Evolutionary conservation across 2,329 filamentous ascomycete genomes (phyloP).

Genomic region (Aspergillus jensenii): DNA sequence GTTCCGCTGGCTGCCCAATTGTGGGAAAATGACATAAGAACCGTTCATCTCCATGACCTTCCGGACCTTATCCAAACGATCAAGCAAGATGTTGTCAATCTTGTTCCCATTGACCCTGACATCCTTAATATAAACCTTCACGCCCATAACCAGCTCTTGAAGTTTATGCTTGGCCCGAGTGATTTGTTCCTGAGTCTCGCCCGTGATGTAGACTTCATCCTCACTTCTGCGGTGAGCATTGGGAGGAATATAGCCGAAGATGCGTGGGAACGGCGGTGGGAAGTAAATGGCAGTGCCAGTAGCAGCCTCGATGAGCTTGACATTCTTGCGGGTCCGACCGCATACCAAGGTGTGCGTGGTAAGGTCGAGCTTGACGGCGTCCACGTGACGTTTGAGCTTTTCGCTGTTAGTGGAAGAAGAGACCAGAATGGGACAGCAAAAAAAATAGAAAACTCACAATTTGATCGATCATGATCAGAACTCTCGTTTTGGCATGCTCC

Average conservation of each 20-base stretch:
- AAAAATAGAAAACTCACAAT: constrained; percentile 58
- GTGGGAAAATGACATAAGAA: constrained; percentile 89
- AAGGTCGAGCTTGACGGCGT: constrained; percentile 77
- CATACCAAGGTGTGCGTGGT: constrained; percentile 90
- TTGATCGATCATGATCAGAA: constrained; percentile 96
- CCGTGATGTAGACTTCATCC: constrained; percentile 92
- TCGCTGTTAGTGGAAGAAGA: constrained; percentile 17
- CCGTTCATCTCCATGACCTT: constrained; percentile 98
- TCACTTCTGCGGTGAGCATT: constrained; percentile 80
- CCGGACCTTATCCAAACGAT: constrained; percentile 90
- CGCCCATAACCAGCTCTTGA: constrained; percentile 76
- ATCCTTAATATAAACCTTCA: constrained; percentile 87
- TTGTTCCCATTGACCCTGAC: constrained; percentile 86
- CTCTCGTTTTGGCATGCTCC: constrained; percentile 93
- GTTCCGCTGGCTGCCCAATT: constrained; percentile 79
- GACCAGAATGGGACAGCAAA: background rate
- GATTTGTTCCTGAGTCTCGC: constrained; percentile 80
- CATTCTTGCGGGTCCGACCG: constrained; percentile 92
- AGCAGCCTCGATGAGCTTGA: constrained; percentile 93
- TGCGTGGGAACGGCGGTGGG: constrained; percentile 85
- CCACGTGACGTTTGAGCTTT: constrained; percentile 61
- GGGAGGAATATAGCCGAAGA: constrained; percentile 85
- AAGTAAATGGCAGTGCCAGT: constrained; percentile 98
- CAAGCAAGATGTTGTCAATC: constrained; percentile 89
- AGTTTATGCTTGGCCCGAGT: constrained; percentile 87